A percentile compares a stretch with the other conserved stretches of the same genome.
Evolutionary conservation across 257 asterid genomes (phyloP).

Genomic region (Fraxinus pennsylvanica): DNA sequence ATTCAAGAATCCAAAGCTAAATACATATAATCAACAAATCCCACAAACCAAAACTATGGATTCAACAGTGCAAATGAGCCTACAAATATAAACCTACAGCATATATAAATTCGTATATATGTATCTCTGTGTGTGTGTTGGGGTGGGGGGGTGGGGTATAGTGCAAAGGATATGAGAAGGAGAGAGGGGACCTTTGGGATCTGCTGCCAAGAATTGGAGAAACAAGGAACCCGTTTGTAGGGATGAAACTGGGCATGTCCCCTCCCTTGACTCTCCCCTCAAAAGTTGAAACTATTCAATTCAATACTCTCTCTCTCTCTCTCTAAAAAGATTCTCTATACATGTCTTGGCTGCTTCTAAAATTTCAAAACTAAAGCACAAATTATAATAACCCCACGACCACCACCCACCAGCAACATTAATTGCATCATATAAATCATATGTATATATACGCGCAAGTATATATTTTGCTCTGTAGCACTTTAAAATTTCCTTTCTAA

Average conservation of each 20-base stretch:
- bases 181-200: constrained; percentile 66
- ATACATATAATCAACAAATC: constrained; percentile 9
- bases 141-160: background rate
- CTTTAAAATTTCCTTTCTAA: too few relatives aligned
- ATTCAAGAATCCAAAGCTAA: constrained; percentile 3
- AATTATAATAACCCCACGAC: constrained; percentile 44
- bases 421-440: constrained; percentile 34
- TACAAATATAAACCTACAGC: background rate
- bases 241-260: constrained; percentile 89
- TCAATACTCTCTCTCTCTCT: background rate
- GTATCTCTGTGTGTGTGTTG: background rate
- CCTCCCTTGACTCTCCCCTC: constrained; percentile 45
- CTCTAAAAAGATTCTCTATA: constrained; percentile 18
- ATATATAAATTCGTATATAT: background rate
- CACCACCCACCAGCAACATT: constrained; percentile 58
- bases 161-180: constrained; percentile 5
- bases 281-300: background rate
- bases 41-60: constrained; percentile 3
- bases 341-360: constrained; percentile 31
- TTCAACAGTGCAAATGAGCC: constrained; percentile 20
- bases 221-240: constrained; percentile 74
- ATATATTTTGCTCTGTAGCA: too few relatives aligned
- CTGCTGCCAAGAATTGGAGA: constrained; percentile 67
- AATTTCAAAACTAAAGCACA: constrained; percentile 15
- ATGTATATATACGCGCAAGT: background rate